Base-by-base conservation (phyloP, 2,329 filamentous ascomycete genomes). In the Bipolaris bicolor region DNA sequence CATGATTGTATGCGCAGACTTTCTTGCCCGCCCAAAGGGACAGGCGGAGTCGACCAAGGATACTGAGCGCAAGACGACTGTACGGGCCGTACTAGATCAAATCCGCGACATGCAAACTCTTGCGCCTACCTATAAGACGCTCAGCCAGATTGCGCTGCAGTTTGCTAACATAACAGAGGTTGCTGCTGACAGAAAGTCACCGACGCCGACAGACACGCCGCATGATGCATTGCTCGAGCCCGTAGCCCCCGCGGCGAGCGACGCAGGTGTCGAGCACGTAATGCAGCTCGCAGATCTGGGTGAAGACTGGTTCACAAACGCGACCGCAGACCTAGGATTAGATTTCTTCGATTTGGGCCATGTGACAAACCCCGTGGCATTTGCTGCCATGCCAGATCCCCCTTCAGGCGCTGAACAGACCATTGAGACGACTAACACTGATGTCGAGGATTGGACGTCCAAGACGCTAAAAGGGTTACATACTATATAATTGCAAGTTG, bases 1-100 rank as follows among this genome's bases (percentile, higher is more conserved):
- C 1, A 22, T 72, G 5, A 67, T 72, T 5, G 61, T 70, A 13
- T 71, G 69, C 37, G 62, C 64, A 15, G 68, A 71, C 46, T 71
- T 71, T 24, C 66, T 71, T 26, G 67, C 64, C 3, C 65, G 69
- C 15, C 65, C 68, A 3, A 62, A 52, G 36, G 57, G 53, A 4
- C 62, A 66, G 20, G 40, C 16, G 2, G 66, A 70, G 22, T 65
- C 65, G 7, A 36, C 48, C 3, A 66, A 58, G 37, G 68, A 71
- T 49, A 36, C 44, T 3, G 60, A 66, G 50, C 58, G 69, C 15
- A 72, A 71, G 40, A 51, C 53, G 18, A 62, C 58, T 20, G 67
- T 71, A 43, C 55, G 61, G 22, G 48, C 52, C 22, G 63, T 70
- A 54, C 55, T 71, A 5, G 49, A 55, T 5, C 58, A 61, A 18